Conservation (phyloP, 495 filamentous ascomycete genomes). For the Chlorociboria aeruginascens region DNA sequence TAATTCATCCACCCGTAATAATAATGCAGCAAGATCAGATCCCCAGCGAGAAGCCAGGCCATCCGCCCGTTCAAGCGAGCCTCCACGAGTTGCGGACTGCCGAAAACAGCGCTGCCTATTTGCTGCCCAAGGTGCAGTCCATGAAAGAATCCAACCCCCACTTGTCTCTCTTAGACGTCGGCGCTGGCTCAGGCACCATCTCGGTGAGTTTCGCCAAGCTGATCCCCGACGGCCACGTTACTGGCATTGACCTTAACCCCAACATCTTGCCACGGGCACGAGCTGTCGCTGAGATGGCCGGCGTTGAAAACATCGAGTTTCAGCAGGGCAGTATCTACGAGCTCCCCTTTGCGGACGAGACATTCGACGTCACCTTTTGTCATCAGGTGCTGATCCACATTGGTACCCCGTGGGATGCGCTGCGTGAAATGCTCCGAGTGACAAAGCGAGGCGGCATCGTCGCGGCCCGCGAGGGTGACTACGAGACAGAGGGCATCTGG, state of each 20-base stretch:
- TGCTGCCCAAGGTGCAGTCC: slow-evolving; percentile 23
- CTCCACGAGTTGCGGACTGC: slow-evolving; percentile 21
- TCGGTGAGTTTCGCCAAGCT: slow-evolving; percentile 24
- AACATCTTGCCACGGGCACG: slow-evolving; percentile 25
- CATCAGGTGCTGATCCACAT: slow-evolving; percentile 31
- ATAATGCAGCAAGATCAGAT: slow-evolving; percentile 11
- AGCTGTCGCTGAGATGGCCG: slow-evolving; percentile 18
- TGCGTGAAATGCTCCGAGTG: slow-evolving; percentile 32
- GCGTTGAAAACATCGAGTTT: slow-evolving; percentile 27
- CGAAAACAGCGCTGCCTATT: slow-evolving; percentile 24
- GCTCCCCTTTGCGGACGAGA: slow-evolving; percentile 28
- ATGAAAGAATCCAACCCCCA: slow-evolving; percentile 19
- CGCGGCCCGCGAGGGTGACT: slow-evolving; percentile 29
- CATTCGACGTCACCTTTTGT: slow-evolving; percentile 30
- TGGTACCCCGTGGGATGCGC: slow-evolving; percentile 22
- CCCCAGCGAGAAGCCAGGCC: slow-evolving; percentile 10
- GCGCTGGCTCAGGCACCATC: slow-evolving; percentile 29
- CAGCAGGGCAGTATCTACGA: slow-evolving; percentile 24
- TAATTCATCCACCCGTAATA: slow-evolving; percentile 8
- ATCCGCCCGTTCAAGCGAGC: slow-evolving; percentile 16
- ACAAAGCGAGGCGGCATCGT: slow-evolving; percentile 30
- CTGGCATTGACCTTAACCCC: slow-evolving; percentile 28
- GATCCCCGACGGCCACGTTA: slow-evolving; percentile 27
- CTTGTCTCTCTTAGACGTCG: slow-evolving; percentile 27
- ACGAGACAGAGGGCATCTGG: slow-evolving; percentile 24